Evolutionary conservation across 2,329 filamentous ascomycete genomes (phyloP).

Genomic region (Endocalyx cinctus): DNA sequence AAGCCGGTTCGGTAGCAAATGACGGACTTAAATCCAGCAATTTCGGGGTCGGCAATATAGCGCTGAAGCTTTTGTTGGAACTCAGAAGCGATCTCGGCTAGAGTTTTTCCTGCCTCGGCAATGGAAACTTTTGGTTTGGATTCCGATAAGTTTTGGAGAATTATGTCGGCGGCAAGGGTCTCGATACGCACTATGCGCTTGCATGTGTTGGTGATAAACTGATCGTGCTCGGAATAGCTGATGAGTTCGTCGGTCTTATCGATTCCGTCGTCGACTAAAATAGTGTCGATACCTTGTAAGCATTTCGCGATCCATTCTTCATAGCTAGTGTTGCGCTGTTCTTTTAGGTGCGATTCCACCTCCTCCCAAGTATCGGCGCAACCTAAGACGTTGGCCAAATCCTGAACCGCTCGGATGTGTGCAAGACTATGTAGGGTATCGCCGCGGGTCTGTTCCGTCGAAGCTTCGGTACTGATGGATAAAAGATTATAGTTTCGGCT

Average conservation of each 20-base stretch:
- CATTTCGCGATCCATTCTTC: constrained; percentile 59
- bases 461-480: constrained; percentile 68
- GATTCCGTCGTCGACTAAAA: constrained; percentile 77
- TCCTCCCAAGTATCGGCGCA: constrained; percentile 58
- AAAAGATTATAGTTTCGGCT: constrained; percentile 44
- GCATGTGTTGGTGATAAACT: constrained; percentile 58
- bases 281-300: constrained; percentile 65
- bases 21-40: constrained; percentile 78
- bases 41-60: constrained; percentile 59
- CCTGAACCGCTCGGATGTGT: constrained; percentile 64
- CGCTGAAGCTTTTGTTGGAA: constrained; percentile 50
- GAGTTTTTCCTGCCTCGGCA: too few species aligned
- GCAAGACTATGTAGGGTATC: constrained; percentile 60
- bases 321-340: constrained; percentile 39
- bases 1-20: constrained; percentile 78
- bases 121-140: too few species aligned
- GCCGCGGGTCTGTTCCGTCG: constrained; percentile 61
- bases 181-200: constrained; percentile 78
- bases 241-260: constrained; percentile 51
- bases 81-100: constrained; percentile 40
- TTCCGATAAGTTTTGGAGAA: too few species aligned
- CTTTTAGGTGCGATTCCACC: constrained; percentile 40
- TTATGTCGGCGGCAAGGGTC: constrained; percentile 60
- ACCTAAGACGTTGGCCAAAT: constrained; percentile 61
- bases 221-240: constrained; percentile 59